Base-by-base conservation (phyloP, 1,284 basidiomycete genomes). In the Ustilago curta region DNA sequence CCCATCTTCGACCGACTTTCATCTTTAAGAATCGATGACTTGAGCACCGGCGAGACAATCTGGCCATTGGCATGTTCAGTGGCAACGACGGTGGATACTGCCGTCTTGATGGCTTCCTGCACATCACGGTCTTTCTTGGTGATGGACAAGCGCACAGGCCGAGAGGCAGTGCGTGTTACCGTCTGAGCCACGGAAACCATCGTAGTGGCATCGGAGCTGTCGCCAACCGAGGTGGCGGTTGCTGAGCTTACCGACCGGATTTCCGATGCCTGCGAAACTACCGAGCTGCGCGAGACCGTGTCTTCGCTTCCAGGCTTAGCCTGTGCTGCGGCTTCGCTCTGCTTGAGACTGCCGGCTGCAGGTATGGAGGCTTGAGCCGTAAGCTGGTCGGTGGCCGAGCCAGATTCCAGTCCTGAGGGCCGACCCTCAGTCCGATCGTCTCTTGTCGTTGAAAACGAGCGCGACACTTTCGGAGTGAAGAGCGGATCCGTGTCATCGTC, bases 391-490 rank as follows among this genome's bases (percentile, higher is more conserved):
- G 16, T 14, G 16, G 21, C 23, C 23, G 37, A 40, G 23, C 19
- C 8, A 19, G 47, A 29, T 19, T 8, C 14, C 29, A 8, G 29
- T 12, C 18, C 47, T 12, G 47, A 4, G n/a, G 47, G n/a, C 18
- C 29, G 47, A 48, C 6, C 6, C 27, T 31, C 37, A 21, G 40
- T 19, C 18, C 18, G 39, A 31, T 12, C 18, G 8, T 50, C 25
- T 31, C 39, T 47, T 6, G 16, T 42, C 37, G 37, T 11, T 8
- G 51, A 37, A 18, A 35, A 23, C 18, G 50, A 42, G 16, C 58
- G 59, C 19, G 25, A n/a, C 8, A 21, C 42, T 27, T 50, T 64
- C 8, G 60, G 60, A 21, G 60, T 74, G 14, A 27, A 48, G 18
- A 52, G 53, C 25, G 52, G 53, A 31, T 59, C 53, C 16, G 5